Conservation (phyloP, 2,329 filamentous ascomycete species). For the Exophiala xenobiotica region DNA sequence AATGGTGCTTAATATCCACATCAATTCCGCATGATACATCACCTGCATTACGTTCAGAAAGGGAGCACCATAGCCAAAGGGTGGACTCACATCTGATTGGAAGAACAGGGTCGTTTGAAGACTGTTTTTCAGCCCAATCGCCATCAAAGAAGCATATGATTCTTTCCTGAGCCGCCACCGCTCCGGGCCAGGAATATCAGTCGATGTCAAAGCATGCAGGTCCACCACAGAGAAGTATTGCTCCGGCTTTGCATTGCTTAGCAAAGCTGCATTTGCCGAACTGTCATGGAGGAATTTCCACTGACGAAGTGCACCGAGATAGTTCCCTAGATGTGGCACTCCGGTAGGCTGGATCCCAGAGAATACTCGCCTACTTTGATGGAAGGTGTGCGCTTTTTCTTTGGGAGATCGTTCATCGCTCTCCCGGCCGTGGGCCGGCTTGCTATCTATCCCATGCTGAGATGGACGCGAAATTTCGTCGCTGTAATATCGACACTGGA, state of each 20-base stretch:
- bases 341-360: conserved; percentile 97
- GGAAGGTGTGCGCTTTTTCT: neutral
- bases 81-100: conserved; percentile 67
- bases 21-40: conserved; percentile 78
- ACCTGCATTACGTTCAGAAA: conserved; percentile 51
- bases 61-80: conserved; percentile 9
- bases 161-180: conserved; percentile 68
- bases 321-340: conserved; percentile 91
- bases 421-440: neutral
- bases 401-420: neutral
- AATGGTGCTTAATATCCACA: conserved; percentile 94
- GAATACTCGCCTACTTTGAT: conserved; percentile 62
- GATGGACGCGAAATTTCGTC: neutral
- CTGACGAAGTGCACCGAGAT: conserved; percentile 81
- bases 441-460: neutral
- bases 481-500: conserved; percentile 9
- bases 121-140: conserved; percentile 78
- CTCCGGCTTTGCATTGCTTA: conserved; percentile 3
- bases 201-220: conserved; percentile 79
- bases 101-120: conserved; percentile 72
- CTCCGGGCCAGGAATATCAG: conserved; percentile 56
- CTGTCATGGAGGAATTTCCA: conserved; percentile 80
- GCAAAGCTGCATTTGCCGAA: conserved; percentile 50
- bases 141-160: conserved; percentile 75
- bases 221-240: conserved; percentile 87